Evolutionary conservation across 2,329 filamentous ascomycete genomes (phyloP).

Genomic region (Aspergillus persii): DNA sequence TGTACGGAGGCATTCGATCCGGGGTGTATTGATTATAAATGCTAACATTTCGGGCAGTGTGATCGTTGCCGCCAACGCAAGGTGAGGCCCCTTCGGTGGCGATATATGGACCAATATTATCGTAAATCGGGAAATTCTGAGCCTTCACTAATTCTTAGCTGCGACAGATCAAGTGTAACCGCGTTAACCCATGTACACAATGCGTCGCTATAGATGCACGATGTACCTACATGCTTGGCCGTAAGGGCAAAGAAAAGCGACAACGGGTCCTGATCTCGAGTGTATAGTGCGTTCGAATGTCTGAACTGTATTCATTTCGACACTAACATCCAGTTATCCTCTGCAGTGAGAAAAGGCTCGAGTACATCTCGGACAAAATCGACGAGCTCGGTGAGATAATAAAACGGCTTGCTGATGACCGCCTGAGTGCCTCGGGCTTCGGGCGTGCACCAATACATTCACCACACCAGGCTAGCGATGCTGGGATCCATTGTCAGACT

Average conservation of each 20-base stretch:
- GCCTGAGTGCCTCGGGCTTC: not conserved
- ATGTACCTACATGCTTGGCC: conserved; percentile 5
- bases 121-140: not conserved
- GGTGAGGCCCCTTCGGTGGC: not conserved
- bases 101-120: not conserved
- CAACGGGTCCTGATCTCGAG: conserved; percentile 13
- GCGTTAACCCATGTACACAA: conserved; percentile 8
- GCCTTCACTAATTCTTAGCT: not conserved
- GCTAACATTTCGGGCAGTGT: conserved; percentile 6
- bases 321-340: not conserved
- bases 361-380: conserved; percentile 12
- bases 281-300: conserved; percentile 8
- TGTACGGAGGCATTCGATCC: not conserved
- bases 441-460: not conserved
- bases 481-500: not conserved
- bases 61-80: conserved; percentile 12
- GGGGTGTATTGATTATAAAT: not conserved
- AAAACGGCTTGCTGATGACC: not conserved
- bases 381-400: conserved; percentile 9
- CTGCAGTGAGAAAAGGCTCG: conserved; percentile 6
- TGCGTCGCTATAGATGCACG: conserved; percentile 6
- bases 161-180: conserved; percentile 11
- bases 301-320: not conserved
- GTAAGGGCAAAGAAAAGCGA: conserved; percentile 8
- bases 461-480: not conserved